Conservation (phyloP, 768 basidiomycete genomes). For the Lactarius vividus region DNA sequence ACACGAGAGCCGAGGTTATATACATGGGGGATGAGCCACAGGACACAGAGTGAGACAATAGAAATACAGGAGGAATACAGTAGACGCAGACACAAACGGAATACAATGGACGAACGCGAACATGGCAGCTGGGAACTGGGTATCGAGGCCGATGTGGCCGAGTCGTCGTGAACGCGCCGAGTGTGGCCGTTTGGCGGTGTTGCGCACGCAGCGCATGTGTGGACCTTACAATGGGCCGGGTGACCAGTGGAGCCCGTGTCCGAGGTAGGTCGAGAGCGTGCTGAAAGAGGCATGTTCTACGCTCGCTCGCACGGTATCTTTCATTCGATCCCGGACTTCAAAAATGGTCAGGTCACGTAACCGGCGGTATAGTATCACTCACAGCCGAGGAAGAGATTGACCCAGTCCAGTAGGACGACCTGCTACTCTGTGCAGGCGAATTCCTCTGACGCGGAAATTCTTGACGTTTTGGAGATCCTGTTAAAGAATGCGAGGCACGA, state of each 20-base stretch:
- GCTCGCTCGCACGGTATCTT: conserved; percentile 43
- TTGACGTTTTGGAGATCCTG: conserved; percentile 26
- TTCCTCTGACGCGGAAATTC: conserved; percentile 22
- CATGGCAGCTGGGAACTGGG: too few species aligned
- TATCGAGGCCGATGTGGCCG: too few species aligned
- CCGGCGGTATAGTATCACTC: conserved; percentile 3
- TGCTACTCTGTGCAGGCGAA: conserved; percentile 18
- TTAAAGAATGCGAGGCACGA: conserved; percentile 26
- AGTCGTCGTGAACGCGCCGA: too few species aligned
- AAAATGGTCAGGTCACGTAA: background rate
- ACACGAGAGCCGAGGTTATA: too few species aligned
- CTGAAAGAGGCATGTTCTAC: conserved; percentile 47
- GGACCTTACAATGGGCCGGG: too few species aligned
- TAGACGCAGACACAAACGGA: too few species aligned
- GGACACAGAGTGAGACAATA: too few species aligned
- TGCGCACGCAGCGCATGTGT: too few species aligned
- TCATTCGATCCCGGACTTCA: conserved; percentile 34
- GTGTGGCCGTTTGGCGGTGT: too few species aligned
- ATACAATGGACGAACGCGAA: too few species aligned
- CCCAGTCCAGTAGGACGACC: conserved; percentile 17
- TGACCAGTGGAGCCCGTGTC: conserved; percentile 34
- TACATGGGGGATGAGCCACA: too few species aligned
- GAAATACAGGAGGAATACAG: too few species aligned
- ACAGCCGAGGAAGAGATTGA: conserved; percentile 26
- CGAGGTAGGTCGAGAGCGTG: conserved; percentile 38